Evolutionary conservation across 176 grass and related monocot species (phyloP).

Genomic region (Miscanthus lutarioriparius): DNA sequence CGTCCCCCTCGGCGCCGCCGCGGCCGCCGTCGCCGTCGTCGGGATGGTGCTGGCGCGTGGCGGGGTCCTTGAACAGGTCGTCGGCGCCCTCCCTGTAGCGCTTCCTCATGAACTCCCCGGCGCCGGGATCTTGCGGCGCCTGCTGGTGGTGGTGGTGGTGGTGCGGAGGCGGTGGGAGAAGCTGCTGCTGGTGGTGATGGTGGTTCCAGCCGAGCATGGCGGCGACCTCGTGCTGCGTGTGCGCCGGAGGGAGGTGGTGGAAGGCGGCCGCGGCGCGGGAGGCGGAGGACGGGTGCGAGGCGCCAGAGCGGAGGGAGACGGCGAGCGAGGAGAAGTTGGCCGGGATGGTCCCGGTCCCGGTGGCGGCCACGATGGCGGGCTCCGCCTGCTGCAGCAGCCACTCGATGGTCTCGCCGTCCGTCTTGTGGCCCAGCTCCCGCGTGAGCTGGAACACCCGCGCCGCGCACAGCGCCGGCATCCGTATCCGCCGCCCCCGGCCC

Average conservation of each 20-base stretch:
- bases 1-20: background rate
- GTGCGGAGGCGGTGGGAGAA: background rate
- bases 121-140: slow-evolving; percentile 43
- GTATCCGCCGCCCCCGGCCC: slow-evolving; percentile 85
- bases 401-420: slow-evolving; percentile 97
- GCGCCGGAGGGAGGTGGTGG: slow-evolving; percentile 50
- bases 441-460: slow-evolving; percentile 97
- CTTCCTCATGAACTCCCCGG: slow-evolving; percentile 80
- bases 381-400: slow-evolving; percentile 98
- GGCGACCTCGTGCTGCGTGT: slow-evolving; percentile 54
- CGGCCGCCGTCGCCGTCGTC: slow-evolving; percentile 9
- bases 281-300: slow-evolving; percentile 36
- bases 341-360: slow-evolving; percentile 88
- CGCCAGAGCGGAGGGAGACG: slow-evolving; percentile 68
- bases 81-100: slow-evolving; percentile 72
- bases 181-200: slow-evolving; percentile 41
- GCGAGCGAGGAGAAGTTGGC: slow-evolving; percentile 88
- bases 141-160: slow-evolving; percentile 36
- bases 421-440: slow-evolving; percentile 95
- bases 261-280: slow-evolving; percentile 27
- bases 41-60: slow-evolving; percentile 44
- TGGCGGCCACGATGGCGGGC: slow-evolving; percentile 91
- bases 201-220: slow-evolving; percentile 89
- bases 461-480: slow-evolving; percentile 97
- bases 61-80: slow-evolving; percentile 93